Evolutionary conservation across 192 early-diverging fungal genomes (phyloP), one percentile per base, ranked within the genome.

Genomic region (Tieghemiomyces parasiticus): DNA sequence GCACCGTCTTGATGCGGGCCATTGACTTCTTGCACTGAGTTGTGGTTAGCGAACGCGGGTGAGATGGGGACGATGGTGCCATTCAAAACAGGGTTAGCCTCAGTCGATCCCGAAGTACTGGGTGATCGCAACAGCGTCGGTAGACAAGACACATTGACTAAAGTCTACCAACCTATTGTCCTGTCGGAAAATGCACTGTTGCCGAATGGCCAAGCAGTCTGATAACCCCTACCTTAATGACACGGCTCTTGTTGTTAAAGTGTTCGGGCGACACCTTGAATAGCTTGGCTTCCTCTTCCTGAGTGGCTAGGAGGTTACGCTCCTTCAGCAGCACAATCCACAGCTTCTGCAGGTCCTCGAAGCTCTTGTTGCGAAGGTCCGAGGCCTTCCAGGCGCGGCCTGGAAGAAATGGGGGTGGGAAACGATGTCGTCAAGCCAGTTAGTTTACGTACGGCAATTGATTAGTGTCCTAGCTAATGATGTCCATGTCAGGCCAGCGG

Each of bases 341-440:
- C 62, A 98, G 74, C 71, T 85, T 88, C 71, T 95, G 95, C 61
- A 98, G 75, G 70, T 98, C 95, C 44, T 98, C 91, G 77, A 94
- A 98, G 49, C 83, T 88, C 78, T 98, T 98, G 60, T 74, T 66
- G 22, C 95, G 79, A 60, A 98, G 78, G 72, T 96, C 95, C 33
- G 79, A 78, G 13, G 87, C 86, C 58, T 74, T 72, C 95, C 95
- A 98, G 49, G 88, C 79, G 16, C 93, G 82, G 31, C 95, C 87
- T 88, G 42, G 19, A 19, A 51, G 54, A 48, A 34, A 35, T 59
- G 14, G 26, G 19, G 29, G 59, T 45, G 20, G 46, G 38, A 16
- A 6, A 42, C 16, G 16, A 42, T 22, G 24, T 48, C 9, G 47
- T 48, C 47, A 25, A 13, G 22, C 4, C 20, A 22, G 47, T 22